Evolutionary conservation across 768 basidiomycete species (phyloP), one percentile per base, ranked within the genome.

Genomic region (Suillus brevipes): DNA sequence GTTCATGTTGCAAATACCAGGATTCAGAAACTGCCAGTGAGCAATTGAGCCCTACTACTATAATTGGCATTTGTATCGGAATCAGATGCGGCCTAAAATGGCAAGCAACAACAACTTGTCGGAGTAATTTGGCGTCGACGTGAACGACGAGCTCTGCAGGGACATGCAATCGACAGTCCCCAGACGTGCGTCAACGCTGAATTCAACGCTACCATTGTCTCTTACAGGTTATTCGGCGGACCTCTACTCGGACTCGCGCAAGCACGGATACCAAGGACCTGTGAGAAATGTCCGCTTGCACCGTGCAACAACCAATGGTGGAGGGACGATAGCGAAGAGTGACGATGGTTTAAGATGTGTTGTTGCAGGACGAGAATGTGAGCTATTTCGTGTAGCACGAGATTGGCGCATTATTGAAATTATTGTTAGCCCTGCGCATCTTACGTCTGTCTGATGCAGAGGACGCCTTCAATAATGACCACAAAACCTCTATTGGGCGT

Each of bases 321-420:
- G 89, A 40, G 90, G 89, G 0, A 78, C 86, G 1, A 85, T 94
- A 52, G 83, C 89, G 28, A 87, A 83, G 70, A 88, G 83, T 67
- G 87, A 88, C 66, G 91, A 92, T 69, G 88, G 87, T 1, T 72
- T 69, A 43, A 77, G 87, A 69, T 91, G 89, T 75, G 90, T 86
- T 2, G 88, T 92, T 13, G 85, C 91, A 1, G 91, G 91, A n/a
- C 86, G 85, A 75, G 91, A 92, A 80, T 91, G 91, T 91, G 65
- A 67, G 84, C 74, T 55, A 47, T 55, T 55, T 20, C 10, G 31
- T 42, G 9, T 61, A 77, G 76, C 18, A 42, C 18, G 25, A 59
- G 3, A 42, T 59, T 42, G 40, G 28, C 40, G 40, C 10, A 40
- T 59, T 20, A 20, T 58, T 42, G 25, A 59, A 16, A 20, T 23